Evolutionary conservation across 2,329 filamentous ascomycete species (phyloP), one percentile per base, ranked within the genome.

Genomic region (Fusarium subglutinans): DNA sequence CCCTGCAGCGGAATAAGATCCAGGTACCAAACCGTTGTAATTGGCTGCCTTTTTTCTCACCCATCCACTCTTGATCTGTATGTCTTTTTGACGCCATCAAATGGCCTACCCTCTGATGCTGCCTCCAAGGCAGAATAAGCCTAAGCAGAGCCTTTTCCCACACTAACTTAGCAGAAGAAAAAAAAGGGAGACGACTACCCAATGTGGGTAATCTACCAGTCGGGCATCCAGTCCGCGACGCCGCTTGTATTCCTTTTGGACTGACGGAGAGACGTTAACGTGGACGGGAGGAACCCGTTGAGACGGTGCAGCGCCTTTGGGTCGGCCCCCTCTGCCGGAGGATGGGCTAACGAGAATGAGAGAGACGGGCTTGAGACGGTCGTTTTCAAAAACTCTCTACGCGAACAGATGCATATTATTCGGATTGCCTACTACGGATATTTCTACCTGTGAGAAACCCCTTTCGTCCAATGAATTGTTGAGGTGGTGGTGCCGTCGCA

Each of bases 151-250:
- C 44, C 57, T 58, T 69, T 55, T 58, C 22, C 13, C 15, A n/a
- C 59, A 60, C 66, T 74, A 35, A 35, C 33, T 17, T 35, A 73
- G 61, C 57, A 72, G 14, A 38, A 51, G 41, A 24, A 59, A 18
- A 64, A 74, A 68, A 74, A 33, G 67, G 71, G 71, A 74, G 67
- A 74, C 69, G 59, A 72, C 51, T 74, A 61, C 72, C 71, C 68
- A 38, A 74, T 65, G 71, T 72, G 71, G 68, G 56, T 55, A 74
- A 62, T 48, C 40, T 20, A 33, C 40, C 54, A 58, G 47, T 74
- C 63, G 55, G 63, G 67, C 71, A 53, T 37, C 61, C 47, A 73
- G 64, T 43, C 65, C 55, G 65, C 50, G 56, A 38, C 33, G 57
- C 55, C 70, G 62, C 66, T 64, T 73, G 57, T 62, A 40, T 43